phyloP scores from a whole-genome alignment of 345 rosid genomes.

The Erysimum cheiranthoides region DNA sequence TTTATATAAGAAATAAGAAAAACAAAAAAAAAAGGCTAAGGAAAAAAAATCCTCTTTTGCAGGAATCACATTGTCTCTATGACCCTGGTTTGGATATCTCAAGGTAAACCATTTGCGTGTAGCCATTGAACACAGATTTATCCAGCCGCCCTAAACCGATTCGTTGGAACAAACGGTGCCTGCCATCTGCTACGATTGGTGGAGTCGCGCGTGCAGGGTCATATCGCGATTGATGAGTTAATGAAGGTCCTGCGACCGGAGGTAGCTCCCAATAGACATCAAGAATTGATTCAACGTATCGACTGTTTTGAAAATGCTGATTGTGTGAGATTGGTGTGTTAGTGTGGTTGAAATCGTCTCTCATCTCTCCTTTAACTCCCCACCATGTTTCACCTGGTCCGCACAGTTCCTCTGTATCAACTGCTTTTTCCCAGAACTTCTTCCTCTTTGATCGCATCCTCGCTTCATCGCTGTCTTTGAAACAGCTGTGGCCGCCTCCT shows the following conservation, averaged over 20 bases:
- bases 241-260: slow-evolving; percentile 95
- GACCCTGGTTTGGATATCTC: slow-evolving; percentile 71
- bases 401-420: slow-evolving; percentile 78
- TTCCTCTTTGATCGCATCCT: slow-evolving; percentile 78
- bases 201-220: slow-evolving; percentile 82
- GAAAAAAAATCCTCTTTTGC: slow-evolving; percentile 41
- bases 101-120: slow-evolving; percentile 96
- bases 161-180: slow-evolving; percentile 70
- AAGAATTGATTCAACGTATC: slow-evolving; percentile 81
- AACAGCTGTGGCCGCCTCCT: slow-evolving; percentile 99
- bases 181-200: slow-evolving; percentile 94
- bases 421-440: slow-evolving; percentile 97
- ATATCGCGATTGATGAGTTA: slow-evolving; percentile 89
- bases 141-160: slow-evolving; percentile 78
- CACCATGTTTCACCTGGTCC: slow-evolving; percentile 91
- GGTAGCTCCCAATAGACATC: slow-evolving; percentile 97
- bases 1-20: neutral
- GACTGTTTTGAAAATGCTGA: slow-evolving; percentile 87
- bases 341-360: slow-evolving; percentile 88
- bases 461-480: slow-evolving; percentile 88
- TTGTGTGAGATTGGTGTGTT: slow-evolving; percentile 63
- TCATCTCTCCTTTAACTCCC: slow-evolving; percentile 95
- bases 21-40: slow-evolving; percentile 18
- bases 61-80: slow-evolving; percentile 35
- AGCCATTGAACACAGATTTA: slow-evolving; percentile 86